phyloP scores from a whole-genome alignment of 2,329 filamentous ascomycete genomes.

The Epichloe uncinata region DNA sequence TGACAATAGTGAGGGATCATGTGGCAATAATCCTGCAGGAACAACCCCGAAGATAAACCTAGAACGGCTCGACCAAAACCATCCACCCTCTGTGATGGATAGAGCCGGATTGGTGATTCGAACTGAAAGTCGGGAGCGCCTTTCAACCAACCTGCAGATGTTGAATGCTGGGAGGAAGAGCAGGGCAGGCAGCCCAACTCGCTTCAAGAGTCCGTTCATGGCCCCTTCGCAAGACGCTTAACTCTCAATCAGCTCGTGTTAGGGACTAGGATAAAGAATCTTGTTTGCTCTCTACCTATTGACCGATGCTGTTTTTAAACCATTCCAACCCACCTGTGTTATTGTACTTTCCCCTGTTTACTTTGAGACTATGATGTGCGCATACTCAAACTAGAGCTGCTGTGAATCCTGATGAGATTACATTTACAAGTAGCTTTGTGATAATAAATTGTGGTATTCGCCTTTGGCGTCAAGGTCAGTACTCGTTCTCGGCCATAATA shows the following conservation, averaged over 20 bases:
- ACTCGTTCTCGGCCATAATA: too few species aligned
- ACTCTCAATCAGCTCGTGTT: conserved; percentile 1
- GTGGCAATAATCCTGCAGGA: conserved; percentile 50
- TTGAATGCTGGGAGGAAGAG: conserved; percentile 44
- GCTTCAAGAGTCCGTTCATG: conserved; percentile 45
- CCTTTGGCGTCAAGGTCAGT: too few species aligned
- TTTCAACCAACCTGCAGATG: conserved; percentile 44
- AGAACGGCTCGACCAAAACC: conserved; percentile 35
- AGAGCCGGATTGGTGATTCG: conserved; percentile 63
- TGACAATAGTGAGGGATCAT: conserved; percentile 44
- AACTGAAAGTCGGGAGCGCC: conserved; percentile 74
- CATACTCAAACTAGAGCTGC: neutral
- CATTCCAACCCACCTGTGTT: neutral
- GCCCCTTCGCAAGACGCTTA: conserved; percentile 32
- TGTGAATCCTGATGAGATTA: too few species aligned
- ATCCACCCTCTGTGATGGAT: conserved; percentile 36
- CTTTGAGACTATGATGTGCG: neutral
- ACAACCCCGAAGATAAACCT: conserved; percentile 50
- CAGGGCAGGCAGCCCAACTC: conserved; percentile 42
- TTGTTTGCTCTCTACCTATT: neutral
- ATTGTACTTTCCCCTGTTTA: neutral
- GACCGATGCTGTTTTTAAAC: neutral
- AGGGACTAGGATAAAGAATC: neutral
- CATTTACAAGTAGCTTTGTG: neutral
- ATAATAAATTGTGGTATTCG: neutral